A percentile compares a stretch with the other conserved stretches of the same genome.
phyloP scores from a whole-genome alignment of 2,329 filamentous ascomycete species.

The Cercospora canescens region DNA sequence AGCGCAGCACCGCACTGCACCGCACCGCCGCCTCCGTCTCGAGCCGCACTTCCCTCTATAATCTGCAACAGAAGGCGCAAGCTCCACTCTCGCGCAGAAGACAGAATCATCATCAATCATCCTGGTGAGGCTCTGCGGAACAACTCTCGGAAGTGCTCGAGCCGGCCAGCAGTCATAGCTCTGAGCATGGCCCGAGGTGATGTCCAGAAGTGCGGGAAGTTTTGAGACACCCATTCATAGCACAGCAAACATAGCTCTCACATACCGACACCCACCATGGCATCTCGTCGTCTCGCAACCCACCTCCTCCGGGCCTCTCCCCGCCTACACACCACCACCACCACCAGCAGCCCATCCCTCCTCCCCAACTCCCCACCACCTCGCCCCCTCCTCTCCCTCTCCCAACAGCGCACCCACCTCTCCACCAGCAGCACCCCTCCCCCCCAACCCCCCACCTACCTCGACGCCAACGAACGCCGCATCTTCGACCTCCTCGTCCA shows the following conservation, averaged over 20 bases:
- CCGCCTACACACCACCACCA: background rate
- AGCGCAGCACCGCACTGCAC: no score
- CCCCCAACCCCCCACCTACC: conserved; percentile 45
- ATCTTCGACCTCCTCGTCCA: conserved; percentile 50
- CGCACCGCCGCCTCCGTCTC: no score
- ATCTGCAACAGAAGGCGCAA: no score
- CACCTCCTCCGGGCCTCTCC: background rate
- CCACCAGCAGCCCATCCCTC: background rate
- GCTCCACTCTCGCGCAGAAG: no score
- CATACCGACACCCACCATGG: background rate
- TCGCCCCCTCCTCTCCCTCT: background rate
- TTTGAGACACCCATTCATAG: background rate
- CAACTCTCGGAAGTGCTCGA: background rate
- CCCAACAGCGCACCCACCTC: background rate
- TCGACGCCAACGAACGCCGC: conserved; percentile 47
- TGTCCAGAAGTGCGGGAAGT: conserved; percentile 7
- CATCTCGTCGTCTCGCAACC: conserved; percentile 9
- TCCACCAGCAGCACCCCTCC: background rate
- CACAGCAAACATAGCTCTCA: background rate
- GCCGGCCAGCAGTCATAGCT: background rate
- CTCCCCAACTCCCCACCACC: background rate
- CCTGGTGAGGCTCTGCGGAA: conserved; percentile 23
- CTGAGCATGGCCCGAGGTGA: conserved; percentile 5
- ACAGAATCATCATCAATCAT: no score
- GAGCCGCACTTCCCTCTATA: no score